Evolutionary conservation across 2,329 filamentous ascomycete species (phyloP), one percentile per base, ranked within the genome.

Genomic region (Verticillium longisporum): DNA sequence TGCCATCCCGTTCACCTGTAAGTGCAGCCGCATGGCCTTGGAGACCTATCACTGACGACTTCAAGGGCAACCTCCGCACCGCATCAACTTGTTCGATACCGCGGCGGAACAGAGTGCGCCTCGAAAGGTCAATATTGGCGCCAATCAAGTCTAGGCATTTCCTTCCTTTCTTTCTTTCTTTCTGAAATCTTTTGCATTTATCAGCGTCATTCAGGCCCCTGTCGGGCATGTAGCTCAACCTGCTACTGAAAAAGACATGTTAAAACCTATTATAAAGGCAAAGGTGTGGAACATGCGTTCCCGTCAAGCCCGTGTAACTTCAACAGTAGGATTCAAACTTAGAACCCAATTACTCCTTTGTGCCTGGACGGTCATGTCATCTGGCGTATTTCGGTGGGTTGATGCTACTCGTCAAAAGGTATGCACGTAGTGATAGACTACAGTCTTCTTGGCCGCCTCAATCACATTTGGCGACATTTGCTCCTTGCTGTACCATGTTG

Each of bases 1-100:
- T 71, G 80, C 79, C 71, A 67, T 79, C n/a, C 77, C 78, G 54
- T 68, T 68, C 55, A 75, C 72, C 41, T 74, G 78, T 78, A 66
- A 75, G 73, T 71, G 45, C 45, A 21, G 10, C n/a, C 11, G 18
- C 21, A 5, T 11, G 3, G 11, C 3, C 10, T 26, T 18, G 7
- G 5, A 4, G n/a, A 26, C 18, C 21, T 3, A 3, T 18, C 6
- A 53, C 18, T 53, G 38, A 45, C 38, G n/a, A 14, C 38, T 13
- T 21, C 9, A 7, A 53, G 45, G 21, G n/a, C n/a, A 53, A 18
- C 45, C 45, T 11, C 45, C 45, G 2, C 21, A 53, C 18, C 45
- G n/a, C 18, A 18, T 53, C n/a, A 53, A 53, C 45, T 53, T 53
- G 21, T 53, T 53, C 45, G 45, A 53, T n/a, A 53, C 45, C 5